A percentile compares a stretch with the other conserved stretches of the same genome.
phyloP scores from a whole-genome alignment of 495 filamentous ascomycete genomes.

The Pseudomonodictys pantanalensis region DNA sequence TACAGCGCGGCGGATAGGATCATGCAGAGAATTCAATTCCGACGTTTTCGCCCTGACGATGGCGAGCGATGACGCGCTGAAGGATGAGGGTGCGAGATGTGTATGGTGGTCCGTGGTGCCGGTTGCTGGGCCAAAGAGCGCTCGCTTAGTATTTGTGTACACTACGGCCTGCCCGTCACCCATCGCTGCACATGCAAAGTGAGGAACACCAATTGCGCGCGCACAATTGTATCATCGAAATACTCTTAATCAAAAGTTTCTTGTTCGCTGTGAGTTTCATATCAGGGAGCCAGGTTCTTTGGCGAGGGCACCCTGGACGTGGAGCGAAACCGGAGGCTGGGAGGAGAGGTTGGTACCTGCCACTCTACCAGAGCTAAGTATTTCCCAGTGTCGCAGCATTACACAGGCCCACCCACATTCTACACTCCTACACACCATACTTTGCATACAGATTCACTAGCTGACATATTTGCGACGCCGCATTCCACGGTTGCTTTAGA shows the following conservation, averaged over 20 bases:
- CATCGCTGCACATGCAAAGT: neutral
- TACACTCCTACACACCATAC: slow-evolving; percentile 1
- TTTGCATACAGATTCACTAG: neutral
- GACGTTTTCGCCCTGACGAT: neutral
- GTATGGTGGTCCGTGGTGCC: neutral
- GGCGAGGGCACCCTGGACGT: slow-evolving; percentile 2
- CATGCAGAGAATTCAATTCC: neutral
- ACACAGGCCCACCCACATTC: neutral
- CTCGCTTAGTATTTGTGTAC: neutral
- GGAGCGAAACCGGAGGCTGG: slow-evolving; percentile 10
- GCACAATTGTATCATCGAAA: neutral
- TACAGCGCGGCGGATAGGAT: neutral
- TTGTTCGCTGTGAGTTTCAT: neutral
- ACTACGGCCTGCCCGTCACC: neutral
- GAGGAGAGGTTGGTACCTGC: slow-evolving; percentile 13
- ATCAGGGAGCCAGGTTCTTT: neutral
- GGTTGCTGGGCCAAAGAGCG: neutral
- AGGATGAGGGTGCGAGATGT: neutral
- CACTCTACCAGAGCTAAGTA: slow-evolving; percentile 19
- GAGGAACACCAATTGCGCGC: neutral
- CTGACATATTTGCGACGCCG: slow-evolving; percentile 22
- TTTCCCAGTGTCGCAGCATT: slow-evolving; percentile 12
- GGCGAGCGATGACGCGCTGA: neutral
- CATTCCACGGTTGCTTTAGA: slow-evolving; percentile 16
- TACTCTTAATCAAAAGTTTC: neutral